These are phyloP conservation scores for Scheffersomyces quercinus DNA, from an alignment of 1,139 yeast species.

Conservation along the genomic window DNA sequence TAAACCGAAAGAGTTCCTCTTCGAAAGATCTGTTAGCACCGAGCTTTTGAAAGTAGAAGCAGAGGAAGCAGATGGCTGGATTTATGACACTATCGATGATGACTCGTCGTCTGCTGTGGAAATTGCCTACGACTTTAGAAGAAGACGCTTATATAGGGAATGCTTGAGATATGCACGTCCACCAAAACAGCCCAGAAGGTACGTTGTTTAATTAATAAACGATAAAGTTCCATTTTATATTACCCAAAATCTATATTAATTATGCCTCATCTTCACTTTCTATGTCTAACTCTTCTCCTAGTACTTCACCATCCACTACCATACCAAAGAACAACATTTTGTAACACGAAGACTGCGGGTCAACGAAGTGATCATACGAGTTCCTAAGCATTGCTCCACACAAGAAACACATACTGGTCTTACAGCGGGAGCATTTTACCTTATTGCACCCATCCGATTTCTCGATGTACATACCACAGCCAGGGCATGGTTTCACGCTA, in stretches of 20 bases:
- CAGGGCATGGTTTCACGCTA: slow-evolving; percentile 53
- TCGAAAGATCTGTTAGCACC: slow-evolving; percentile 39
- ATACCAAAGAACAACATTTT: slow-evolving; percentile 59
- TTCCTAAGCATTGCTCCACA: slow-evolving; percentile 48
- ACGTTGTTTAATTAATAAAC: not conserved
- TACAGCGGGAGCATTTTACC: slow-evolving; percentile 59
- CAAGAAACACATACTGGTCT: slow-evolving; percentile 53
- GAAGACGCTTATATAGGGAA: slow-evolving; percentile 55
- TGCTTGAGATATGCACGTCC: slow-evolving; percentile 43
- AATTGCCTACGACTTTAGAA: slow-evolving; percentile 41
- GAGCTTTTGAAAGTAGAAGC: slow-evolving; percentile 19
- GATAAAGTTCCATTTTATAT: too few relatives aligned
- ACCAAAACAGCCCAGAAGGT: slow-evolving; percentile 7
- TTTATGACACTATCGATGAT: slow-evolving; percentile 35
- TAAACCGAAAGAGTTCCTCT: slow-evolving; percentile 54
- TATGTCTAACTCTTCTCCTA: too few relatives aligned
- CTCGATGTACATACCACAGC: slow-evolving; percentile 55
- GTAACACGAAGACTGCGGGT: slow-evolving; percentile 45
- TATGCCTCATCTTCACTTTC: slow-evolving; percentile 22
- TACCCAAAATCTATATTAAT: not conserved
- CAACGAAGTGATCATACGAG: slow-evolving; percentile 53
- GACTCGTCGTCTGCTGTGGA: slow-evolving; percentile 23
- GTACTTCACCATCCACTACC: slow-evolving; percentile 16
- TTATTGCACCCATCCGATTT: slow-evolving; percentile 69
- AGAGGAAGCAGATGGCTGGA: slow-evolving; percentile 47